Evolutionary conservation across 2,329 filamentous ascomycete species (phyloP), one percentile per base, ranked within the genome.

Genomic region (Teratosphaeria zuluensis): DNA sequence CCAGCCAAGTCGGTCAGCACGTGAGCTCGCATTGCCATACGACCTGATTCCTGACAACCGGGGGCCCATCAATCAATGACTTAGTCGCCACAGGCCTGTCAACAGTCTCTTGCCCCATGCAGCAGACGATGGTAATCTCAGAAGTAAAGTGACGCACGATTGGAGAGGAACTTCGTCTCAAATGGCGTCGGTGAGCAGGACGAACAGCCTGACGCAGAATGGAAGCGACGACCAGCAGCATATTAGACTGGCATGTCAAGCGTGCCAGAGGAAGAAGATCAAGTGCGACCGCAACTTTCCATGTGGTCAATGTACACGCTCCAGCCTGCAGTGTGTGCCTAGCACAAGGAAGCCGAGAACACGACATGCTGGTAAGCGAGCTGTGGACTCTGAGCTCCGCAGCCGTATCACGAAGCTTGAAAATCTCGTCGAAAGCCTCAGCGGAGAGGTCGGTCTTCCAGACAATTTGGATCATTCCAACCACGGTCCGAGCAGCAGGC

Each of bases 231-330:
- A 63, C 28, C 60, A 59, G 12, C 62, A 62, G 21, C 64, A 67
- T 35, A 67, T 65, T 33, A 65, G 66, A n/a, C 58, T 70, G 12
- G 68, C 68, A 4, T 70, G 68, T 54, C 68, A 70, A 48, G 66
- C 63, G 3, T 70, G 68, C 58, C 66, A 69, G 57, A 52, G 68
- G 48, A 69, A 68, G 54, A 69, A 69, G 60, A 66, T 66, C 56
- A 68, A 66, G 60, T 69, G 68, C 57, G 68, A 69, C 53, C 60
- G 68, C 7, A 61, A 52, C 11, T 68, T 62, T 53, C 66, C 67
- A 3, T 68, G 66, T 60, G 65, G 63, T 1, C 68, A 69, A 57
- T 69, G 68, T 53, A 62, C 59, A 14, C 60, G 65, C 35, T 69
- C 68, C 4, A 62, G 58, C 19, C 57, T 69, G 8, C 59, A 62